Evolutionary conservation across 495 filamentous ascomycete species (phyloP).

Genomic region (Penicillium goetzii): DNA sequence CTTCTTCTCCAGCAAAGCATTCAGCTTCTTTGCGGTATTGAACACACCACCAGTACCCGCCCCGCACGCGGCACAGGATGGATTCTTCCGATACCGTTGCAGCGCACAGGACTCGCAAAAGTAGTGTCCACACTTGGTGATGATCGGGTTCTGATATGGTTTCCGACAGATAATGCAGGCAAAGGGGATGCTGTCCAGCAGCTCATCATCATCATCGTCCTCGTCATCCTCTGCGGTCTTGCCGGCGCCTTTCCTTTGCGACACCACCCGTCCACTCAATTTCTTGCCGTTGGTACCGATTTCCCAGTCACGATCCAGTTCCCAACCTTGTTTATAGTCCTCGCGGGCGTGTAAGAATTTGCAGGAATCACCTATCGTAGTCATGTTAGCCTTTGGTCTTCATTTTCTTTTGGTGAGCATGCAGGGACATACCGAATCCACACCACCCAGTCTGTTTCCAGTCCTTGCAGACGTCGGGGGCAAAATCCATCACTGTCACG

Average conservation of each 20-base stretch:
- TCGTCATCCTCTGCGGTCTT: slow-evolving; percentile 50
- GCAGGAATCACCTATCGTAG: slow-evolving; percentile 61
- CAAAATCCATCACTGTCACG: slow-evolving; percentile 87
- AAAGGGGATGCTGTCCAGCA: slow-evolving; percentile 89
- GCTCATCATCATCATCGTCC: slow-evolving; percentile 68
- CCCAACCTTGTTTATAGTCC: slow-evolving; percentile 93
- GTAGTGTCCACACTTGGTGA: slow-evolving; percentile 93
- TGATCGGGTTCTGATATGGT: slow-evolving; percentile 77
- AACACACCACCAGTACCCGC: slow-evolving; percentile 86
- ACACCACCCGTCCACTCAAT: slow-evolving; percentile 62
- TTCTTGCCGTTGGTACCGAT: slow-evolving; percentile 76
- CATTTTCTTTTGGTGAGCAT: slow-evolving; percentile 30
- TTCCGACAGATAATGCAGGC: slow-evolving; percentile 91
- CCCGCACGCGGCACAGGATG: slow-evolving; percentile 83
- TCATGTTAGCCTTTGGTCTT: not conserved
- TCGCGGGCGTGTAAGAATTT: slow-evolving; percentile 87
- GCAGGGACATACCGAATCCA: slow-evolving; percentile 55
- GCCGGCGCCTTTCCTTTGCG: slow-evolving; percentile 54
- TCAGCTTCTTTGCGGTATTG: slow-evolving; percentile 82
- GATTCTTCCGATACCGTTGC: slow-evolving; percentile 77
- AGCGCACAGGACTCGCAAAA: slow-evolving; percentile 92
- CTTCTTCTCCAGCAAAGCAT: slow-evolving; percentile 83
- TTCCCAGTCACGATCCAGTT: slow-evolving; percentile 94
- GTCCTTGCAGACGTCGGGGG: slow-evolving; percentile 95
- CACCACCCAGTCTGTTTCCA: slow-evolving; percentile 78